Conservation (phyloP, 2,329 filamentous ascomycete species). For the Pestalotiopsis sp. region DNA sequence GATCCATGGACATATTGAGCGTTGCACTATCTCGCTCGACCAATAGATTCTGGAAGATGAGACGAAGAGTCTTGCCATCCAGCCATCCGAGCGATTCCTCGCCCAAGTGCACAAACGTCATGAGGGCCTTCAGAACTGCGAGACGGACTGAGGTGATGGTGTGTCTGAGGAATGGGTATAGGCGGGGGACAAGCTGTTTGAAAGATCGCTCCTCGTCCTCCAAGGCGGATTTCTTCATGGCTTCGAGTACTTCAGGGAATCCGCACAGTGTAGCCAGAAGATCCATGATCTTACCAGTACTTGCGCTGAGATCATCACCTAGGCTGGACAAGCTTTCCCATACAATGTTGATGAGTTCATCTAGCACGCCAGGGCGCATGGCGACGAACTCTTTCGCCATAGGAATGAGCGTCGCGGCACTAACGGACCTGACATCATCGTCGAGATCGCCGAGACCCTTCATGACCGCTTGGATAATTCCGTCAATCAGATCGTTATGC, state of each 20-base stretch:
- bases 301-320: constrained; percentile 96
- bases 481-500: constrained; percentile 86
- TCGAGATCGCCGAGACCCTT: constrained; percentile 89
- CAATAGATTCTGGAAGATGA: constrained; percentile 93
- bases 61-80: constrained; percentile 81
- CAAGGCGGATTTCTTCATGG: constrained; percentile 89
- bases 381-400: constrained; percentile 95
- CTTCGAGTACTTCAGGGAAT: constrained; percentile 87
- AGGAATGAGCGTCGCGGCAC: constrained; percentile 94
- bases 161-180: constrained; percentile 95
- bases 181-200: constrained; percentile 84
- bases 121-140: constrained; percentile 87
- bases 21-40: constrained; percentile 89
- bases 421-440: constrained; percentile 95
- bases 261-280: constrained; percentile 92
- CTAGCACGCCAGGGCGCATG: constrained; percentile 76
- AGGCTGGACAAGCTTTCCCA: constrained; percentile 97
- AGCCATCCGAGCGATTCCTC: constrained; percentile 88
- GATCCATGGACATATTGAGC: constrained; percentile 79
- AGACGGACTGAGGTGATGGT: constrained; percentile 95
- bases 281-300: constrained; percentile 98
- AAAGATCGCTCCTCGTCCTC: constrained; percentile 88
- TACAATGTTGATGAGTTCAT: constrained; percentile 87
- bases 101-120: constrained; percentile 90
- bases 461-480: constrained; percentile 90